These are phyloP conservation scores for Saturnispora diversa DNA, from an alignment of 805 yeast genomes.

Conservation along the genomic window DNA sequence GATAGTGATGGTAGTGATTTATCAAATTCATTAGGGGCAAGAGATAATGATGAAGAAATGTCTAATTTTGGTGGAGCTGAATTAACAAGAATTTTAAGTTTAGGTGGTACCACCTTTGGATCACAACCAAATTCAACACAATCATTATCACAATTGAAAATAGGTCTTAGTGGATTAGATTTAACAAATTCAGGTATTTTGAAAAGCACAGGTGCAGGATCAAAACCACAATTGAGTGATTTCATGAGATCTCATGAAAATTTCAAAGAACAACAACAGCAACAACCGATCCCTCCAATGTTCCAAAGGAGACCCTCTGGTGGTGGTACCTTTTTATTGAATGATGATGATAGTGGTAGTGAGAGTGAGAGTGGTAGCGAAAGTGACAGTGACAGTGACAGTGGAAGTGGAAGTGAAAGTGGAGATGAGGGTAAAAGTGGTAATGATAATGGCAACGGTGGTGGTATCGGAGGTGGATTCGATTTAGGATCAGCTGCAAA, in stretches of 20 bases:
- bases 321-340: neutral
- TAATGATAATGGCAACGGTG: neutral
- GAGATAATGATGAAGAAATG: slow-evolving; percentile 1
- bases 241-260: slow-evolving; percentile 1
- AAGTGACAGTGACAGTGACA: slow-evolving; percentile 20
- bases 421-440: slow-evolving; percentile 6
- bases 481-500: slow-evolving; percentile 3
- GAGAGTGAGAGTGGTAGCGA: slow-evolving; percentile 12
- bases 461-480: slow-evolving; percentile 8
- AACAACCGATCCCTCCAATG: neutral
- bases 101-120: slow-evolving; percentile 16
- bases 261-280: neutral
- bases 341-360: neutral
- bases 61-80: neutral
- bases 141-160: slow-evolving; percentile 25
- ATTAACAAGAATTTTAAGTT: slow-evolving; percentile 15
- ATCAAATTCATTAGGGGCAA: no score
- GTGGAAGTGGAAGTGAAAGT: slow-evolving; percentile 17
- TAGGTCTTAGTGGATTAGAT: slow-evolving; percentile 28
- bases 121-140: slow-evolving; percentile 9
- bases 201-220: slow-evolving; percentile 26
- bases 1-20: neutral
- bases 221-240: slow-evolving; percentile 23
- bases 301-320: neutral
- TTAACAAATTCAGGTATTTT: slow-evolving; percentile 24